Base-by-base conservation (phyloP, 768 basidiomycete species). In the Suillus subalutaceus region DNA sequence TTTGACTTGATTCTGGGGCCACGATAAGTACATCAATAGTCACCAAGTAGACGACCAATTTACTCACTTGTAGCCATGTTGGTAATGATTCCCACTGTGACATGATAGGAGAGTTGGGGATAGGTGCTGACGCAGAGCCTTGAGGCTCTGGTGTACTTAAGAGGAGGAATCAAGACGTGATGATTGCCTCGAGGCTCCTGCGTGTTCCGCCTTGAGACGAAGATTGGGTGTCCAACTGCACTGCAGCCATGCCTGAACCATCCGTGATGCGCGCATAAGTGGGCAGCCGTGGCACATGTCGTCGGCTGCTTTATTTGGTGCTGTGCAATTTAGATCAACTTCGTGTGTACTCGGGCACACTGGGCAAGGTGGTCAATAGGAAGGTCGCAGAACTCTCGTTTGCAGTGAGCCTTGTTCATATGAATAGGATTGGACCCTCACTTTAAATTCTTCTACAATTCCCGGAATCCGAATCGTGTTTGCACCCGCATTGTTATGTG, bases 81-180 rank as follows among this genome's bases (percentile, higher is more conserved):
- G 55, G 55, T n/a, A 56, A 35, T 20, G 55, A 56, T n/a, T 56
- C 32, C 55, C 55, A 56, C 32, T 56, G 55, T 35, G 55, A 56
- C 55, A 56, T 56, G 55, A 56, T 35, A 56, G 55, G 32, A 56
- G 32, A 35, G 53, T 9, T 55, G 32, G 18, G 18, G 18, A 55
- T 20, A 55, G 32, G 53, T 56, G 20, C 32, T 56, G 32, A 56
- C 20, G 32, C 55, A 56, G 6, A 35, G 20, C 55, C 55, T 56
- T 35, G 32, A 35, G 55, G 55, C 20, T 35, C 55, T 35, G 6
- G 20, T n/a, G 55, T 56, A 56, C 55, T 56, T 56, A 56, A 35
- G 55, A 56, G 32, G 12, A 35, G 55, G 18, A 20, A 35, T 56
- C 20, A 30, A n/a, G 32, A 35, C 20, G 32, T 5, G 35, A 56